Evolutionary conservation across 2,329 filamentous ascomycete genomes (phyloP), one percentile per base, ranked within the genome.

Genomic region (Thielaviopsis euricoi): DNA sequence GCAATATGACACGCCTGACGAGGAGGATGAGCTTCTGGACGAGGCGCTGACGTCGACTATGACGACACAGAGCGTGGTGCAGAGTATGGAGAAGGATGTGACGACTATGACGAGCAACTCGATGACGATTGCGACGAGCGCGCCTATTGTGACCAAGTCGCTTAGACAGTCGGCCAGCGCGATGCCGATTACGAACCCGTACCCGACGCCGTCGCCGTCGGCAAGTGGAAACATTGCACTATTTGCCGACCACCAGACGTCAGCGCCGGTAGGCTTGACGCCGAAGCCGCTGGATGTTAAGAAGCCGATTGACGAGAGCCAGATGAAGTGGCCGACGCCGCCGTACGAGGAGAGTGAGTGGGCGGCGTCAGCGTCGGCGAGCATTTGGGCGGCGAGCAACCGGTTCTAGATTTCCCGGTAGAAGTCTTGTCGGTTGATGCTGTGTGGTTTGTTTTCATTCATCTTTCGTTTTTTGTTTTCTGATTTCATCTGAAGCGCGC

Each of bases 281-380:
- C 81, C 85, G 9, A 87, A 85, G 69, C 86, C 87, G 12, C 70
- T 90, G 62, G 79, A 87, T 63, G 81, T 87, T 57, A 75, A 77
- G 65, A 81, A 81, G 67, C 78, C 73, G 1, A 68, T 71, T 13
- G 71, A 74, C 29, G 29, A 6, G 4, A 62, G 65, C 21, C 72
- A 78, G 62, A 74, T 79, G 65, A 93, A 95, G 71, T 96, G 90
- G 86, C 91, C 90, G 2, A 97, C 93, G 17, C 93, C 93, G 22
- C 91, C 93, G 3, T 95, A 96, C 64, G 90, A 95, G 66, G 90
- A 95, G 65, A 83, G 84, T 62, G 90, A 95, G 68, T 97, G 90
- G 91, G 89, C 86, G 19, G 82, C 86, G 9, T 85, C 87, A 49
- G 86, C 88, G 29, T 82, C 89, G 12, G 86, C 87, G 6, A 89